Evolutionary conservation across 1,284 basidiomycete genomes (phyloP), one percentile per base, ranked within the genome.

Genomic region (Cryptococcus deneoformans): DNA sequence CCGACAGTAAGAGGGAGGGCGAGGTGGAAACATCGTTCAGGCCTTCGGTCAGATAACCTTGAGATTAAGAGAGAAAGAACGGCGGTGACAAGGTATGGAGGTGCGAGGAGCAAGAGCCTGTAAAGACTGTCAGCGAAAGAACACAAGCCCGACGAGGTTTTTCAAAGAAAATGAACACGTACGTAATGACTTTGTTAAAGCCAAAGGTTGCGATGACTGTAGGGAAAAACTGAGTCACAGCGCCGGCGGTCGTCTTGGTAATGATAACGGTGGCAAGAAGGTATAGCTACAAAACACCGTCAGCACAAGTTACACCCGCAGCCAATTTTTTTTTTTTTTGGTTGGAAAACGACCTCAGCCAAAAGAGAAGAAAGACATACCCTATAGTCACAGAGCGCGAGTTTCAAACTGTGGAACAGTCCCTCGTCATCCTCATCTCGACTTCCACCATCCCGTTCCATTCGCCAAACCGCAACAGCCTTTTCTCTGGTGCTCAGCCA

Each of bases 21-120:
- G 47, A 79, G 69, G 38, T 78, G 78, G 56, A 76, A 74, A 53
- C 66, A 70, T 16, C 73, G 64, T 54, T 75, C 73, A 2, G 61
- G 62, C 34, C 53, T 61, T 12, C 65, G 59, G 53, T 70, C 69
- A 2, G 66, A 67, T 11, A 60, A 57, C 36, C 44, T 61, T 3
- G 70, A 68, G 48, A 73, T 68, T 40, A 67, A 20, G 40, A 75
- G 55, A 12, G 72, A 66, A 11, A 68, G 59, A 36, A 68, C 47
- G 1, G 71, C 63, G 8, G 73, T 68, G 10, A 75, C 52, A 44
- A 73, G 56, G 58, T 69, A 76, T 0, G 71, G 72, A 6, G 73
- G 72, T 0, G 71, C 74, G 9, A 67, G 68, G 3, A 76, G 60
- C 9, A 76, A 56, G 2, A 73, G 65, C 2, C 58, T 66, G 35